Conservation (phyloP, 192 early-diverging fungal species). For the Obelidium mucronatum region DNA sequence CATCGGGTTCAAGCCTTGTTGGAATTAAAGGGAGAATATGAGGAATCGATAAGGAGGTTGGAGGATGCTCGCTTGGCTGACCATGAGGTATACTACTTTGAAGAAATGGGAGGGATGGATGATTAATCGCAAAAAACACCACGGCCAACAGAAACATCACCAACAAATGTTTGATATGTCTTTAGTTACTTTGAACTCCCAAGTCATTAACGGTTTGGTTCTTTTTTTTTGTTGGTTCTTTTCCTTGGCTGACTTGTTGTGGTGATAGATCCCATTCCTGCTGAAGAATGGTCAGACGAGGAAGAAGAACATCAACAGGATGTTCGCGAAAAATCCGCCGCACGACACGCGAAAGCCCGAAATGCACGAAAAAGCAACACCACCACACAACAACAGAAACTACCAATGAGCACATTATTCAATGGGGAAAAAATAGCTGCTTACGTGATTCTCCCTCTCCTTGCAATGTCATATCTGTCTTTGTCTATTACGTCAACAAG, state of each 20-base stretch:
- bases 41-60: neutral
- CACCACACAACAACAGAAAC: too few species aligned
- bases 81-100: constrained; percentile 1
- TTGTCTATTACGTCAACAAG: too few species aligned
- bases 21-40: constrained; percentile 1
- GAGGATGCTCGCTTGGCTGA: constrained; percentile 2
- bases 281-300: constrained; percentile 4
- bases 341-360: too few species aligned
- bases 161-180: constrained; percentile 22
- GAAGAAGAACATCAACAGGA: neutral
- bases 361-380: too few species aligned
- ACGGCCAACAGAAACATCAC: constrained; percentile 2
- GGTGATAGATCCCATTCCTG: neutral
- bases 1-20: neutral
- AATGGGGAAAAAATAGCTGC: too few species aligned
- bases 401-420: too few species aligned
- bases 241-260: neutral
- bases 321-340: neutral
- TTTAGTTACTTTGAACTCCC: constrained; percentile 17
- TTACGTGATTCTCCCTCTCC: too few species aligned
- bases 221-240: neutral
- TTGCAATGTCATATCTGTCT: too few species aligned
- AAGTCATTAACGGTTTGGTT: constrained; percentile 21
- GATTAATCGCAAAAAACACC: neutral
- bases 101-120: neutral